Conservation (phyloP, 2,329 filamentous ascomycete genomes). For the Ascochyta viciae-villosae region DNA sequence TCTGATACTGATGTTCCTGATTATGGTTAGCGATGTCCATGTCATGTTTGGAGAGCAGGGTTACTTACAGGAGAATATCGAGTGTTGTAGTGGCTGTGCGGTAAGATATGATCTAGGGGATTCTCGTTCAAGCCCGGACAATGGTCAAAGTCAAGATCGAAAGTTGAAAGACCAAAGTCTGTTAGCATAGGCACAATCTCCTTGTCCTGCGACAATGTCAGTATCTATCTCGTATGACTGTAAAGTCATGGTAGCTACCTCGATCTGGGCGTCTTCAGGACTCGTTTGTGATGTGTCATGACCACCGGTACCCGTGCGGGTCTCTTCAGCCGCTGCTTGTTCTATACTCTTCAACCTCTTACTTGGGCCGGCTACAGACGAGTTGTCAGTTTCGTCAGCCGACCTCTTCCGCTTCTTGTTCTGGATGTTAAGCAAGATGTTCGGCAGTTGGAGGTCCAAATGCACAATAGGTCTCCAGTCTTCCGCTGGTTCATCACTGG, state of each 20-base stretch:
- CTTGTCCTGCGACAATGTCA: not conserved
- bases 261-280: not conserved
- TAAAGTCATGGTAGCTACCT: not conserved
- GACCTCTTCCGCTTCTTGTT: not conserved
- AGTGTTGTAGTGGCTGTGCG: not conserved
- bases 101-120: not conserved
- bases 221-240: not conserved
- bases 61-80: not conserved
- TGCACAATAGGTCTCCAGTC: conserved; percentile 3
- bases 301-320: not conserved
- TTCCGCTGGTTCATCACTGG: not conserved
- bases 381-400: not conserved
- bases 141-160: not conserved
- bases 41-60: no score
- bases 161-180: conserved; percentile 7
- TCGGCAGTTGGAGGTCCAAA: conserved; percentile 1
- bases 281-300: not conserved
- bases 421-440: not conserved
- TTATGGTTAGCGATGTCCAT: not conserved
- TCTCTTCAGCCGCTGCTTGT: not conserved
- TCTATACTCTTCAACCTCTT: not conserved
- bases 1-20: not conserved
- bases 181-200: not conserved
- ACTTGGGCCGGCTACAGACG: not conserved
- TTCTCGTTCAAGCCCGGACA: not conserved